These are phyloP conservation scores for Neonectria magnoliae DNA, from an alignment of 2,329 filamentous ascomycete species.

Conservation along the genomic window DNA sequence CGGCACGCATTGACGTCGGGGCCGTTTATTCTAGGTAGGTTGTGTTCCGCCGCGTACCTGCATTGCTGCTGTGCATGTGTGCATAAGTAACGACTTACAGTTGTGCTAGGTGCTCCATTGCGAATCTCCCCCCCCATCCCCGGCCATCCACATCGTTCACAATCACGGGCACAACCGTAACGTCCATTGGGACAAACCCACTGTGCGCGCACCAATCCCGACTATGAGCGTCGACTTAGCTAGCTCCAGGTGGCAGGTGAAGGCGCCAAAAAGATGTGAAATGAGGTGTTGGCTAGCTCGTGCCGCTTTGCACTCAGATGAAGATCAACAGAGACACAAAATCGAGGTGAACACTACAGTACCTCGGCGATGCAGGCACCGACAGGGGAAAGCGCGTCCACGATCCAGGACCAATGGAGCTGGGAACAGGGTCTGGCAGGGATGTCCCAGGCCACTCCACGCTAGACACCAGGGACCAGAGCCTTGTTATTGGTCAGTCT, in stretches of 20 bases:
- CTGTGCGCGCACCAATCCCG: neutral
- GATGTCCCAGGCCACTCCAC: constrained; percentile 23
- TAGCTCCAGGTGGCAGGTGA: neutral
- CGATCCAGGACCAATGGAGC: neutral
- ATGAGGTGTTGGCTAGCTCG: constrained; percentile 1
- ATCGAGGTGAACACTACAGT: constrained; percentile 9
- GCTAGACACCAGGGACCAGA: constrained; percentile 39
- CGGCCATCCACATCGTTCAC: neutral
- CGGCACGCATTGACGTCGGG: no score
- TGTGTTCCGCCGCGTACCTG: neutral
- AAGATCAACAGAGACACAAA: constrained; percentile 40
- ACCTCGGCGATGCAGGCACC: constrained; percentile 16
- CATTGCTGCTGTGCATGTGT: neutral
- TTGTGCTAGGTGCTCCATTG: neutral
- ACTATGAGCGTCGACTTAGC: neutral
- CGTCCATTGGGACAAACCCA: neutral
- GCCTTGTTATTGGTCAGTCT: constrained; percentile 31
- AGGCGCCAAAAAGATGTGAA: neutral
- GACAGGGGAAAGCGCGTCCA: constrained; percentile 20
- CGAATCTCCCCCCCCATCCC: no score
- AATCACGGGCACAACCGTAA: neutral
- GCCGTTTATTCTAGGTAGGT: neutral
- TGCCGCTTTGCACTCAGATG: constrained; percentile 27
- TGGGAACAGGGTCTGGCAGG: constrained; percentile 8
- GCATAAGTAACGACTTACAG: no score